Conservation (phyloP, 1,284 basidiomycete species). For the Calocybe gambosa region DNA sequence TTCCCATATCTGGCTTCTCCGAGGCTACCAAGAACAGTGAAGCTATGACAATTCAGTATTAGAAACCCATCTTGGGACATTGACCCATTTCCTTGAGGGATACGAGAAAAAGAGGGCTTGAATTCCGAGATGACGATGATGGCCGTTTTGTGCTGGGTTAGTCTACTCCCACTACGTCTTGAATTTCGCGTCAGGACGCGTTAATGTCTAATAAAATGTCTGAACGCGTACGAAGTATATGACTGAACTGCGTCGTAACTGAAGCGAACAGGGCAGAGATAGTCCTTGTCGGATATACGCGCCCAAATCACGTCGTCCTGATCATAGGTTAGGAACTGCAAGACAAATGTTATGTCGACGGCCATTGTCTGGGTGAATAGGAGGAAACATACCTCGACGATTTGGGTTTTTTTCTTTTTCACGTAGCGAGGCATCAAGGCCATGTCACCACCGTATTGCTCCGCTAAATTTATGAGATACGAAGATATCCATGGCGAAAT, state of each 20-base stretch:
- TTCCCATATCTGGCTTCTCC: constrained; percentile 39
- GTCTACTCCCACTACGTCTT: constrained; percentile 15
- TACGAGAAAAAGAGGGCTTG: constrained; percentile 40
- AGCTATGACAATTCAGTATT: constrained; percentile 40
- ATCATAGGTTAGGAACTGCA: constrained; percentile 29
- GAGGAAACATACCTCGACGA: constrained; percentile 38
- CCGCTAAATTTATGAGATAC: constrained; percentile 43
- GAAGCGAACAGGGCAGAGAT: constrained; percentile 28
- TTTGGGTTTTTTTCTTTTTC: constrained; percentile 43
- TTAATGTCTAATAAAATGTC: not conserved
- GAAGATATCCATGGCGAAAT: constrained; percentile 48
- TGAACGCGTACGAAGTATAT: constrained; percentile 21
- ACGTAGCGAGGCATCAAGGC: constrained; percentile 24
- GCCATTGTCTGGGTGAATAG: not conserved
- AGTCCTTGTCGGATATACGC: constrained; percentile 30
- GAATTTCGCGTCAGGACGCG: not conserved
- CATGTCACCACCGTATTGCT: constrained; percentile 41
- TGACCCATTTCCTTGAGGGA: constrained; percentile 31
- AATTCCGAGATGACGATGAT: constrained; percentile 37
- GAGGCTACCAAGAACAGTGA: constrained; percentile 33
- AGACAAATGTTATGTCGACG: constrained; percentile 1
- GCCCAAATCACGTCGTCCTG: constrained; percentile 29
- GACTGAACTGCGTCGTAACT: constrained; percentile 26
- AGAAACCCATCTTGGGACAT: constrained; percentile 34
- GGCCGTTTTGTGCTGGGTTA: constrained; percentile 27